phyloP scores from a whole-genome alignment of 306 rosid species.

The Trifolium dubium region DNA sequence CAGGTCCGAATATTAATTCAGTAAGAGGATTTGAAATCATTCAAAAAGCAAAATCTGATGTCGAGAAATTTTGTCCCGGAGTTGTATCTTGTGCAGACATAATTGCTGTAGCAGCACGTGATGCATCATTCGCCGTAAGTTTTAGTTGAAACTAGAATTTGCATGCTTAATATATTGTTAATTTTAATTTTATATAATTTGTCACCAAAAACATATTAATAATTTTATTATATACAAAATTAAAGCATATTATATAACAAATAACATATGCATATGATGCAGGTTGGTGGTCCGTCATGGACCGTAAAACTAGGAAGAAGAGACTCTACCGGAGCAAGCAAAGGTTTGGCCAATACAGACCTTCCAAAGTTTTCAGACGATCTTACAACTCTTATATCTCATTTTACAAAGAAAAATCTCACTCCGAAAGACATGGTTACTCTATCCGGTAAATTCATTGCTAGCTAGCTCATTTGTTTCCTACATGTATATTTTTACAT shows the following conservation, averaged over 20 bases:
- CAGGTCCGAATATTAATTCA: conserved; percentile 41
- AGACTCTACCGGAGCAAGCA: conserved; percentile 48
- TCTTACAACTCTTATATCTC: conserved; percentile 40
- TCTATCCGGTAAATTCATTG: conserved; percentile 35
- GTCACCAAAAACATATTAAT: too few relatives aligned
- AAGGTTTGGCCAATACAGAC: conserved; percentile 37
- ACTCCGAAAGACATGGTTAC: conserved; percentile 45
- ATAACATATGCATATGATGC: neutral
- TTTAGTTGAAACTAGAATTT: neutral
- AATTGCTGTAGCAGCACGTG: conserved; percentile 35
- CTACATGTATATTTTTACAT: neutral
- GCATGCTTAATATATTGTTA: too few relatives aligned
- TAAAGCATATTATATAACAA: too few relatives aligned
- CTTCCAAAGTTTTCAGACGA: conserved; percentile 42
- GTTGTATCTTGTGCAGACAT: conserved; percentile 39
- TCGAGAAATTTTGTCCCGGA: conserved; percentile 63
- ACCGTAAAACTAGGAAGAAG: conserved; percentile 49
- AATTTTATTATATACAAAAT: too few relatives aligned
- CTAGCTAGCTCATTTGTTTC: neutral
- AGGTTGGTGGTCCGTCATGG: conserved; percentile 50
- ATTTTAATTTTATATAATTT: too few relatives aligned
- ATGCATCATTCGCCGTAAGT: conserved; percentile 64
- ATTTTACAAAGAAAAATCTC: conserved; percentile 20
- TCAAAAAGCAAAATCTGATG: conserved; percentile 59
- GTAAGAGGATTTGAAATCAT: conserved; percentile 56